These are phyloP conservation scores for Trichoderma cornu-damae DNA, from an alignment of 2,329 filamentous ascomycete species.

Conservation along the genomic window DNA sequence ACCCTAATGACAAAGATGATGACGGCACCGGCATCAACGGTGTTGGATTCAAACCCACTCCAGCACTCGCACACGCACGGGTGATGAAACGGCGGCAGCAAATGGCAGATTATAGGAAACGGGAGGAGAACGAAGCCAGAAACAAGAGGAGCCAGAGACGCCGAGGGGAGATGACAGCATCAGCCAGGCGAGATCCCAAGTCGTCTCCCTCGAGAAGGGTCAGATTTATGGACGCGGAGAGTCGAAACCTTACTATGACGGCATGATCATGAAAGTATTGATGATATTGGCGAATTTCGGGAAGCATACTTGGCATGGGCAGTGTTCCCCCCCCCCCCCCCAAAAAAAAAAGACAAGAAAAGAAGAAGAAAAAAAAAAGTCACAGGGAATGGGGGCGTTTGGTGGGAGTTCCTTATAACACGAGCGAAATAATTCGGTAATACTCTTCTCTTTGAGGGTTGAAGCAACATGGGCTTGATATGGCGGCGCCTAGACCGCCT, in stretches of 20 bases:
- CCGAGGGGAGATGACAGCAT: conserved; percentile 31
- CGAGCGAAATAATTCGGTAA: neutral
- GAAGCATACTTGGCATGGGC: neutral
- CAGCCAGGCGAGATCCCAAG: conserved; percentile 26
- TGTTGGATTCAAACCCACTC: conserved; percentile 60
- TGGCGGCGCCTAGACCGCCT: neutral
- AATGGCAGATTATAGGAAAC: conserved; percentile 56
- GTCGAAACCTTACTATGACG: conserved; percentile 29
- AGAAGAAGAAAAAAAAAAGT: neutral
- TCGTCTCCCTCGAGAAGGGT: conserved; percentile 33
- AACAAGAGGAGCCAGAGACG: conserved; percentile 50
- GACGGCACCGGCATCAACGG: conserved; percentile 64
- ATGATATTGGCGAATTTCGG: neutral
- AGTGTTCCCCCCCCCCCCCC: neutral
- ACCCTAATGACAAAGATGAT: conserved; percentile 60
- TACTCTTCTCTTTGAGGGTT: neutral
- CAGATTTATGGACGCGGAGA: conserved; percentile 39
- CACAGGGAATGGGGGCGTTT: conserved; percentile 6
- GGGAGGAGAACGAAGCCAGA: conserved; percentile 57
- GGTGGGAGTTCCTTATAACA: neutral
- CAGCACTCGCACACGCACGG: conserved; percentile 54
- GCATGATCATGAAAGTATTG: conserved; percentile 23
- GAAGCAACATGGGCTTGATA: neutral
- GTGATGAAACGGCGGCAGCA: conserved; percentile 55
- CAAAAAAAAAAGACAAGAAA: too few relatives aligned